Evolutionary conservation across 192 early-diverging fungal species (phyloP), one percentile per base, ranked within the genome.

Genomic region (Coemansia sp.): DNA sequence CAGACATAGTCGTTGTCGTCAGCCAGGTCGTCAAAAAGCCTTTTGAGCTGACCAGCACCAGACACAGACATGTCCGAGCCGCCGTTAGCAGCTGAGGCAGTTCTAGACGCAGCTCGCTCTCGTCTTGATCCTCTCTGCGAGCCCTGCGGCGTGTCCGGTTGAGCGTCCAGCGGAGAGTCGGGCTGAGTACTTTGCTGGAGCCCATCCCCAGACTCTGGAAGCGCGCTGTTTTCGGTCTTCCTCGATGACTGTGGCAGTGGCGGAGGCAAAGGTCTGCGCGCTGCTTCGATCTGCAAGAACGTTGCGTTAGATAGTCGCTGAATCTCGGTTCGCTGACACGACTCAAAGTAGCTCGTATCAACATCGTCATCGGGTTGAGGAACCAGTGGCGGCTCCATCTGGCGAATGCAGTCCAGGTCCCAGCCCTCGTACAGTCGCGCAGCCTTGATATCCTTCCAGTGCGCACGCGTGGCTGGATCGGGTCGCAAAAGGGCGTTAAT

Each of bases 321-420:
- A 32, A 95, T 89, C 68, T 96, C 94, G 8, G 90, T 89, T 32
- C 92, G 85, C 61, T 84, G 84, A 62, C 94, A 94, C 7, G 88
- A 82, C 86, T 94, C 93, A 84, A 96, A 96, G 74, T 97, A 97
- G 68, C 93, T 94, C 29, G 94, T 96, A 68, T 97, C 95, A 2
- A 85, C 84, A n/a, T 88, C 84, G 49, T 93, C 92, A 24, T 85
- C 88, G 12, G 92, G 91, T 29, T 83, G 83, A 16, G 95, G 95
- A 8, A 96, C 86, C 75, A 97, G 95, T 3, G 93, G 93, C 1
- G 95, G 90, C 35, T 87, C 84, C 70, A 89, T 88, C 65, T 91
- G 87, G 4, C 90, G 83, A 29, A 95, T 79, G 61, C 87, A 84
- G 45, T 87, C 84, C 90, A 93, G 91, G 35, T 95, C 90, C 43